Evolutionary conservation across 2,329 filamentous ascomycete species (phyloP).

Genomic region (Claviceps pusilla): DNA sequence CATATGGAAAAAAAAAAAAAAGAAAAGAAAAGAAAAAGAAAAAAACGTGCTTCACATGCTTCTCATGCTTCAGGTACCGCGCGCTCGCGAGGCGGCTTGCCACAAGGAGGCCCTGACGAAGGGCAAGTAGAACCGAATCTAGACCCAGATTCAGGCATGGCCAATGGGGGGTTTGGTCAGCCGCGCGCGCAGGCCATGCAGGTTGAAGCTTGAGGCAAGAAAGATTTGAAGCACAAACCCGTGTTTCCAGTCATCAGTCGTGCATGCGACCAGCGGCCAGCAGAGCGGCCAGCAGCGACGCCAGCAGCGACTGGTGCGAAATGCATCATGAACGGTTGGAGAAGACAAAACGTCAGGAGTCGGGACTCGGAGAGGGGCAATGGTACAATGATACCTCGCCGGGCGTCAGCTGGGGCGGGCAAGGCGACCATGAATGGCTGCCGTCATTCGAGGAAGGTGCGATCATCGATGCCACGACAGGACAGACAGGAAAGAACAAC

Average conservation of each 20-base stretch:
- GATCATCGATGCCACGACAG: background rate
- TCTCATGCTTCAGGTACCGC: constrained; percentile 9
- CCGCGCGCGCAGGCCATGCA: constrained; percentile 3
- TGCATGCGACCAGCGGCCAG: background rate
- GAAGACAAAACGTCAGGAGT: no score
- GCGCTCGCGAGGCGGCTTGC: constrained; percentile 2
- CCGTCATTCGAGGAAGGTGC: background rate
- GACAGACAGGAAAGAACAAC: background rate
- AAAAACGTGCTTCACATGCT: background rate
- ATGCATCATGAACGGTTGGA: background rate
- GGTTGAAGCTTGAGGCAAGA: background rate
- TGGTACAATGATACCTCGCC: background rate
- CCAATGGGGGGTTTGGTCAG: background rate
- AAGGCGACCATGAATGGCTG: background rate
- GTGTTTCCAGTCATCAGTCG: no score
- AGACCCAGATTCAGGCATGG: background rate
- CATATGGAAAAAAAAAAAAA: no score
- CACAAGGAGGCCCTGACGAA: background rate
- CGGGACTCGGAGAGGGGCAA: background rate
- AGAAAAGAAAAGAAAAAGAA: no score
- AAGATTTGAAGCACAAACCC: background rate
- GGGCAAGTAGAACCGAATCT: background rate
- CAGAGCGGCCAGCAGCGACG: background rate
- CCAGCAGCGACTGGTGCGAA: background rate
- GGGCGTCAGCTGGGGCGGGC: background rate